phyloP scores from a whole-genome alignment of 2,329 filamentous ascomycete species.

The Trichoderma semiorbis region DNA sequence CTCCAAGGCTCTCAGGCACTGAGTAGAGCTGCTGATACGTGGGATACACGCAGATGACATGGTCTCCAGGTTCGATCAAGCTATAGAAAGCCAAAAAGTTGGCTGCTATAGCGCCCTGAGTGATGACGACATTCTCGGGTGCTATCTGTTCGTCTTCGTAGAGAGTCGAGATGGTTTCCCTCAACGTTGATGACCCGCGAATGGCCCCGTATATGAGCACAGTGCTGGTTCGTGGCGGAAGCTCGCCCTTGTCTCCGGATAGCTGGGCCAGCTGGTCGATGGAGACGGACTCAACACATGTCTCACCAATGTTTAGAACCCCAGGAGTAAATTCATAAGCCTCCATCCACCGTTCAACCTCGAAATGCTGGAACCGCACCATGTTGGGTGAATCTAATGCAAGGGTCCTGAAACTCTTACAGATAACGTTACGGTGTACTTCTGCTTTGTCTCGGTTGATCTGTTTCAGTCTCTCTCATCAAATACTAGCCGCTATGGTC shows the following conservation, averaged over 20 bases:
- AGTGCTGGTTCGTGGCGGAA: constrained; percentile 47
- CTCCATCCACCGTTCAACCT: constrained; percentile 71
- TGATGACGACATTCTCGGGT: constrained; percentile 67
- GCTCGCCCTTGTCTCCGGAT: constrained; percentile 48
- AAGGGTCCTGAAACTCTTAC: not conserved
- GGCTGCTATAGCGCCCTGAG: constrained; percentile 77
- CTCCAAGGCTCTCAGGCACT: constrained; percentile 70
- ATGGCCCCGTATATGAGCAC: constrained; percentile 73
- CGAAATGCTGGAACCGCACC: constrained; percentile 59
- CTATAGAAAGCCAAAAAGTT: constrained; percentile 78
- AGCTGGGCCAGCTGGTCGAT: constrained; percentile 62
- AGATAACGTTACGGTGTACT: not conserved
- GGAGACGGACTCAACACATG: constrained; percentile 72
- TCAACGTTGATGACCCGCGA: constrained; percentile 60
- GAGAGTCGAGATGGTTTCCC: constrained; percentile 60
- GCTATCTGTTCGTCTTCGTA: constrained; percentile 53
- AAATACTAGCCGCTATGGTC: not conserved
- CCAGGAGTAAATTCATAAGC: constrained; percentile 53
- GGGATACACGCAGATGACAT: constrained; percentile 82
- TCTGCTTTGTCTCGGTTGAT: not conserved
- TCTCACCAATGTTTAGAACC: constrained; percentile 72
- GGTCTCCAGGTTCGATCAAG: constrained; percentile 68
- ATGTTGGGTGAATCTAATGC: constrained; percentile 33
- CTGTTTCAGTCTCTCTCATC: not conserved
- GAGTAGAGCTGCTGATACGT: constrained; percentile 83